Conservation (phyloP, 202 grass and related monocot genomes). For the Musa balbisiana region DNA sequence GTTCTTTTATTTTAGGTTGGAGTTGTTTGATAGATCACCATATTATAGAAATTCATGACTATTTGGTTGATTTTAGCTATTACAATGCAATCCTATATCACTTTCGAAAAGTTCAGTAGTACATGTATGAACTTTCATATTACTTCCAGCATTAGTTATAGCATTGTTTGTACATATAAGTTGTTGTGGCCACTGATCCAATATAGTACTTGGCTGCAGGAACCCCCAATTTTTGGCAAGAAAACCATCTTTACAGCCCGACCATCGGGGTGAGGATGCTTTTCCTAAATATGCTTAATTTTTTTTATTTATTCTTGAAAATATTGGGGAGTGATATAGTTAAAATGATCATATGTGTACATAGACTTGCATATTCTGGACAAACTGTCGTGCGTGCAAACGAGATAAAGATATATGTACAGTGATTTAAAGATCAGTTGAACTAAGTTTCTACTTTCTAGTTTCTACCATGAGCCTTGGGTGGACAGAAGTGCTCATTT, state of each 20-base stretch:
- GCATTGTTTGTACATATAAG: neutral
- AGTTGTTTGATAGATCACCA: neutral
- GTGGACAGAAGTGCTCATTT: too few species aligned
- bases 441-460: too few species aligned
- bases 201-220: constrained; percentile 40
- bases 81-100: neutral
- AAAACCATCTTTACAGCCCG: constrained; percentile 85
- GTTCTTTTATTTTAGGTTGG: neutral
- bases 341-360: too few species aligned
- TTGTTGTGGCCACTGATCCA: constrained; percentile 1
- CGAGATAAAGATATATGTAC: too few species aligned
- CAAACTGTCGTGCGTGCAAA: too few species aligned
- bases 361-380: too few species aligned
- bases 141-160: neutral
- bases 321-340: too few species aligned
- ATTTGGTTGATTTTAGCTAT: neutral
- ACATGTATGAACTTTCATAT: neutral
- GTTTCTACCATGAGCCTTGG: too few species aligned
- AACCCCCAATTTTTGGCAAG: constrained; percentile 97
- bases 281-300: neutral
- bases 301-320: too few species aligned
- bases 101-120: neutral
- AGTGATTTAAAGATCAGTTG: too few species aligned
- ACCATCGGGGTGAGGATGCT: constrained; percentile 60
- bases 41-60: neutral